These are phyloP conservation scores for Fusarium nygamai DNA, from an alignment of 2,329 filamentous ascomycete genomes.

Conservation along the genomic window DNA sequence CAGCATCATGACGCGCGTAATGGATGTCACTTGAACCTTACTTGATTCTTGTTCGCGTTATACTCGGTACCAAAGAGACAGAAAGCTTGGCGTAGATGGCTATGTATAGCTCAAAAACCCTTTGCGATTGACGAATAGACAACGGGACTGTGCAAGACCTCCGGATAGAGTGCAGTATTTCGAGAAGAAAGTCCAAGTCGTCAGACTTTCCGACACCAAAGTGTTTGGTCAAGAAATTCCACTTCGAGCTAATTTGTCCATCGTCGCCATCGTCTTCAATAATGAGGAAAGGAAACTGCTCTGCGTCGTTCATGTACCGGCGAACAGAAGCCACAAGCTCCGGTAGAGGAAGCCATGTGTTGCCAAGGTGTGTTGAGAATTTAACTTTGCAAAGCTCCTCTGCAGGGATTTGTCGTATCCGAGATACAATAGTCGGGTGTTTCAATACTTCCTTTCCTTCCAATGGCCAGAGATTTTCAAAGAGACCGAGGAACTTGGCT, in stretches of 20 bases:
- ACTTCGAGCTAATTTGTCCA: background rate
- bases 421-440: background rate
- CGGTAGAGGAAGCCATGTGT: constrained; percentile 22
- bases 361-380: background rate
- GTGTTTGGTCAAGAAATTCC: constrained; percentile 8
- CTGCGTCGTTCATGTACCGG: constrained; percentile 12
- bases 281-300: constrained; percentile 17
- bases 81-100: constrained; percentile 19
- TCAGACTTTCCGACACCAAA: constrained; percentile 12
- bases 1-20: too few relatives aligned
- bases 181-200: constrained; percentile 10
- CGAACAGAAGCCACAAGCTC: background rate
- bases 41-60: background rate
- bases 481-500: constrained; percentile 6
- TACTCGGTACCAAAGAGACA: background rate
- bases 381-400: constrained; percentile 9
- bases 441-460: background rate
- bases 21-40: background rate
- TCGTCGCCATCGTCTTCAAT: background rate
- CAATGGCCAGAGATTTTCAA: constrained; percentile 20
- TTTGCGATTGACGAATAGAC: background rate
- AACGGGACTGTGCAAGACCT: background rate
- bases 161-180: constrained; percentile 5
- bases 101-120: constrained; percentile 18
- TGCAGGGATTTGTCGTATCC: background rate